These are phyloP conservation scores for Colletotrichum spinosum DNA, from an alignment of 2,329 filamentous ascomycete species.

Conservation along the genomic window DNA sequence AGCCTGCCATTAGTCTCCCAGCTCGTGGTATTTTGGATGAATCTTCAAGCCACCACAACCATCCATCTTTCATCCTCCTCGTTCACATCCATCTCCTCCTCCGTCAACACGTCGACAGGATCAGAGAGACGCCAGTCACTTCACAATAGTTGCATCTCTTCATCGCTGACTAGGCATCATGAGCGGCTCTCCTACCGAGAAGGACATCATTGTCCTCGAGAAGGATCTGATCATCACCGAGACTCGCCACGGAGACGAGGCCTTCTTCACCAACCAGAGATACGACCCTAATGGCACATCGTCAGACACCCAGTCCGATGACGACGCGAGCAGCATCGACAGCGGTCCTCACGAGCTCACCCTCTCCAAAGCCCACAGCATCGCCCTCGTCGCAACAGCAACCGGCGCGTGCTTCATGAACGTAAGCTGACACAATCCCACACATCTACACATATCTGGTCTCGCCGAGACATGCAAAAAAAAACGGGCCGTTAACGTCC, in stretches of 20 bases:
- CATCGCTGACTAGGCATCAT: conserved; percentile 10
- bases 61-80: too few relatives aligned
- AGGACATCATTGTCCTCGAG: conserved; percentile 10
- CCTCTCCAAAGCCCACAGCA: conserved; percentile 63
- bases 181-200: conserved; percentile 10
- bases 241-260: conserved; percentile 16
- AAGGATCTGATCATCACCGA: conserved; percentile 21
- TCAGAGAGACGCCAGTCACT: neutral
- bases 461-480: neutral
- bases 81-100: too few relatives aligned
- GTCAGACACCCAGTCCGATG: conserved; percentile 32
- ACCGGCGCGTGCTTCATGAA: conserved; percentile 69
- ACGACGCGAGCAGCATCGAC: conserved; percentile 34
- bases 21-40: too few relatives aligned
- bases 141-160: neutral
- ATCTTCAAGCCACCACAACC: too few relatives aligned
- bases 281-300: neutral
- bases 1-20: neutral
- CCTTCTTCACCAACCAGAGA: conserved; percentile 19
- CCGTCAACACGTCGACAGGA: neutral
- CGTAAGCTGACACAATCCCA: conserved; percentile 45
- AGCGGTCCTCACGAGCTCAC: conserved; percentile 42
- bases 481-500: conserved; percentile 3
- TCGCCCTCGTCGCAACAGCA: conserved; percentile 66
- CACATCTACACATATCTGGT: neutral